A percentile compares a stretch with the other conserved stretches of the same genome.
These are phyloP conservation scores for Epichloe hybrida DNA, from an alignment of 2,329 filamentous ascomycete genomes.

Conservation along the genomic window DNA sequence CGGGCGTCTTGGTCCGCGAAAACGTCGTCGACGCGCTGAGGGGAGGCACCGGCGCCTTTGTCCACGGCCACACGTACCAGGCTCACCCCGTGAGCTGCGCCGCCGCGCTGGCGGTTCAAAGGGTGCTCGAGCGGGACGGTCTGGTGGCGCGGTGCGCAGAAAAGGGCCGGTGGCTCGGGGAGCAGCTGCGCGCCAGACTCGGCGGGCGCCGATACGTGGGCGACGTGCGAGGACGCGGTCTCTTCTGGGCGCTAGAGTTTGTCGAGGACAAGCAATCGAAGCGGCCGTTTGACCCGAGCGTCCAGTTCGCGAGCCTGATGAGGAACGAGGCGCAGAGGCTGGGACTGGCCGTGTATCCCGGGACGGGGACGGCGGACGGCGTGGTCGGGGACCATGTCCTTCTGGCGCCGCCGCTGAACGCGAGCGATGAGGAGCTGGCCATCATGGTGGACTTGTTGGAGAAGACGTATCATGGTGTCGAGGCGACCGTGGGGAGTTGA, in stretches of 20 bases:
- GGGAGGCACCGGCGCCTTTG: slow-evolving; percentile 4
- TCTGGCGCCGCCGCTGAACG: slow-evolving; percentile 55
- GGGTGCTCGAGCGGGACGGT: slow-evolving; percentile 41
- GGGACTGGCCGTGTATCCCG: too few species aligned
- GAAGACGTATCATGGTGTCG: slow-evolving; percentile 6
- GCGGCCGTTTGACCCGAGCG: too few species aligned
- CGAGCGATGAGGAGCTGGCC: slow-evolving; percentile 24
- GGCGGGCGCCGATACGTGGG: slow-evolving; percentile 34
- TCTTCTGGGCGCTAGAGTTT: too few species aligned
- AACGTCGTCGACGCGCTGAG: slow-evolving; percentile 3
- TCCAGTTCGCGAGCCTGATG: too few species aligned
- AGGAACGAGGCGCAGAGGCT: too few species aligned
- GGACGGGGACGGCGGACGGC: too few species aligned
- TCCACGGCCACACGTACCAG: slow-evolving; percentile 15
- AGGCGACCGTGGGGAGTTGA: not conserved
- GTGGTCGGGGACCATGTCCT: slow-evolving; percentile 21
- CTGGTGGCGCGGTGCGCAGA: slow-evolving; percentile 43
- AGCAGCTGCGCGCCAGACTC: slow-evolving; percentile 29
- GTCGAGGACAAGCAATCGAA: too few species aligned
- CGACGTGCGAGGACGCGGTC: slow-evolving; percentile 44
- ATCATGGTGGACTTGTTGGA: slow-evolving; percentile 5
- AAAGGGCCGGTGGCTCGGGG: slow-evolving; percentile 37
- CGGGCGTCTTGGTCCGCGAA: slow-evolving; percentile 1
- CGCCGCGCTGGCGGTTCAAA: slow-evolving; percentile 14
- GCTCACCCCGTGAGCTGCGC: slow-evolving; percentile 14